These are phyloP conservation scores for Scleroderma bovista DNA, from an alignment of 768 basidiomycete genomes.

Conservation along the genomic window DNA sequence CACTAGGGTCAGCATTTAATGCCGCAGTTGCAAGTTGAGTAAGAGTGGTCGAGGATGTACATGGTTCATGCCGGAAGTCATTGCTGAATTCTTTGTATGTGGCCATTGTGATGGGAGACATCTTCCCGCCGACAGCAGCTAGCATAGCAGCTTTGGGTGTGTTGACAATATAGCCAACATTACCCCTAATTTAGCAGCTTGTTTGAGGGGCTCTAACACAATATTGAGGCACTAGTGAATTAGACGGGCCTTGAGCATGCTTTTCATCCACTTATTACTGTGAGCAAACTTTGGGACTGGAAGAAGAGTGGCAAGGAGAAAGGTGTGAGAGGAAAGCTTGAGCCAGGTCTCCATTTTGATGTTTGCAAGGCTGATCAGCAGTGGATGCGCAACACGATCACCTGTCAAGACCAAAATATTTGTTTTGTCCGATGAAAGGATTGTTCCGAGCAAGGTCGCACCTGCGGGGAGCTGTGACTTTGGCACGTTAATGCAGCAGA, in stretches of 20 bases:
- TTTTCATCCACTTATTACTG: background rate
- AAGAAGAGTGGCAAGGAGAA: background rate
- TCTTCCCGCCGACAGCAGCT: conserved; percentile 12
- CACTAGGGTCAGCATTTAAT: background rate
- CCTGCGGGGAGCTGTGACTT: too few species aligned
- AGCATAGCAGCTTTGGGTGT: conserved; percentile 7
- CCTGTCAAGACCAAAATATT: too few species aligned
- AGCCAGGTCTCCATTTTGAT: too few species aligned
- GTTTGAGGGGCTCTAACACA: conserved; percentile 15
- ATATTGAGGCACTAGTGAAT: too few species aligned
- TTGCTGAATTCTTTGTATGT: conserved; percentile 27
- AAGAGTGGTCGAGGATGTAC: conserved; percentile 17
- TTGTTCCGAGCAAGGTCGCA: too few species aligned
- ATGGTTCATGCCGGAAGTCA: conserved; percentile 19
- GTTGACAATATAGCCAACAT: conserved; percentile 22
- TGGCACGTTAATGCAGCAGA: too few species aligned
- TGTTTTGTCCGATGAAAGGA: too few species aligned
- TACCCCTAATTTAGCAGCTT: conserved; percentile 9
- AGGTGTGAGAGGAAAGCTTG: too few species aligned
- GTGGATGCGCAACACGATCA: too few species aligned
- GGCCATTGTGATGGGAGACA: conserved; percentile 29
- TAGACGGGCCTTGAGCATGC: background rate
- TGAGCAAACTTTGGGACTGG: background rate
- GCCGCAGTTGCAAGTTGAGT: conserved; percentile 2
- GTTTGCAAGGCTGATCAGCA: too few species aligned